These are phyloP conservation scores for Dactylellina parvicollis DNA, from an alignment of 2,329 filamentous ascomycete species.

Conservation along the genomic window DNA sequence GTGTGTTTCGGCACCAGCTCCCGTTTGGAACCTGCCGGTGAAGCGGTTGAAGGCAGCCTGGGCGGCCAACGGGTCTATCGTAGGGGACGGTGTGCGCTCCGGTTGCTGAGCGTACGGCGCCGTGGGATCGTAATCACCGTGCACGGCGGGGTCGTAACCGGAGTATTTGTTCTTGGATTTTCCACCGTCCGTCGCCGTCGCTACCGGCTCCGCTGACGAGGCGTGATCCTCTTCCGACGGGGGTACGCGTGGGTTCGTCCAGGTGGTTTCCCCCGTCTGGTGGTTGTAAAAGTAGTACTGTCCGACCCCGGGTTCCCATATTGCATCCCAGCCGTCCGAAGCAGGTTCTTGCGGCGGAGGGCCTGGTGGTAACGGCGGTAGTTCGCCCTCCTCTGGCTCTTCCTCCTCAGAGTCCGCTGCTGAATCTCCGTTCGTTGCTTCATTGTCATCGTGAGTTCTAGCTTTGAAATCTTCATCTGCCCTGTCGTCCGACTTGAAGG, in stretches of 20 bases:
- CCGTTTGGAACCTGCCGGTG: constrained; percentile 81
- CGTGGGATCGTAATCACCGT: constrained; percentile 94
- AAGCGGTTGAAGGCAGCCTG: constrained; percentile 88
- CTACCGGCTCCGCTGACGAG: no score
- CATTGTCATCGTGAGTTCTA: neutral
- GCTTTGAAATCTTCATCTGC: neutral
- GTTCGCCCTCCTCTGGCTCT: constrained; percentile 58
- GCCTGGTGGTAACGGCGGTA: constrained; percentile 59
- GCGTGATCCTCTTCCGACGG: constrained; percentile 59
- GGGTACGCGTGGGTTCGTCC: constrained; percentile 84
- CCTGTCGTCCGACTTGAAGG: neutral
- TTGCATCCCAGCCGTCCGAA: constrained; percentile 78
- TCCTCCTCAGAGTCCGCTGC: constrained; percentile 6
- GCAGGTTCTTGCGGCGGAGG: constrained; percentile 66
- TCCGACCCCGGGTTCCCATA: constrained; percentile 76
- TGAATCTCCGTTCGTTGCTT: neutral
- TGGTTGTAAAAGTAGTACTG: constrained; percentile 87
- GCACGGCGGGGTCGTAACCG: constrained; percentile 94
- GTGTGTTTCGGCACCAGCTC: constrained; percentile 73
- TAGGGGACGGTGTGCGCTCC: constrained; percentile 60
- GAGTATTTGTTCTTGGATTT: constrained; percentile 65
- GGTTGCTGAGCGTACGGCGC: constrained; percentile 85
- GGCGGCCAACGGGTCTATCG: constrained; percentile 69
- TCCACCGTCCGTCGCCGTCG: constrained; percentile 57
- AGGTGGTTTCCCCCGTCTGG: constrained; percentile 78